Evolutionary conservation across 2,329 filamentous ascomycete species (phyloP), one percentile per base, ranked within the genome.

Genomic region (Cordyceps fumosorosea): DNA sequence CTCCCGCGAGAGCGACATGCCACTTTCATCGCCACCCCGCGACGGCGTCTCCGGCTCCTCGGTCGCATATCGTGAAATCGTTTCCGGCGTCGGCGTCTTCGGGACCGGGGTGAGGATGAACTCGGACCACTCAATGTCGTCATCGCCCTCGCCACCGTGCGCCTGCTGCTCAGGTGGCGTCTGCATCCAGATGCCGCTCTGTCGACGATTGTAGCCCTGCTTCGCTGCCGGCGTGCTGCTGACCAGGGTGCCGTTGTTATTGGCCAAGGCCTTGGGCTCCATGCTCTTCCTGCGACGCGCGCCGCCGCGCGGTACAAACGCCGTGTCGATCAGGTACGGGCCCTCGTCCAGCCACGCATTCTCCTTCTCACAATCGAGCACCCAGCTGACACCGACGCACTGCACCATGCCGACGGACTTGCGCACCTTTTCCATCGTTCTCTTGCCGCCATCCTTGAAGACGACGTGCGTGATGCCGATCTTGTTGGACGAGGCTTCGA

Each of bases 321-420:
- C 80, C 34, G 85, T 85, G 72, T 92, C 88, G 51, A 93, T 84
- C 52, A 81, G 79, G 72, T 91, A 93, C 0, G 84, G 78, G 0
- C 78, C 75, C 71, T 95, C 90, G 34, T 91, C 87, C 3, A 93
- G 78, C 90, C 90, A 93, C 71, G 84, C 78, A 65, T 89, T 89
- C 69, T 90, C 85, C 16, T 88, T 81, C 72, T 93, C 89, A 68
- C 90, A 93, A 67, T 96, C 91, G 65, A 96, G 81, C 60, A 95
- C 89, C 91, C 91, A 96, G 66, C 87, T 87, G 53, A 96, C 89
- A 56, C 91, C 91, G 61, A 96, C 91, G 75, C 91, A 96, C 67
- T 90, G 87, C 44, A 96, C 89, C 34, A 90, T 80, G 6, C 90
- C 90, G 16, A 84, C 81, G 45, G 84, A 87, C 68, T 88, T 83